These are phyloP conservation scores for Vigna trinervia DNA, from an alignment of 306 rosid genomes.

Conservation along the genomic window DNA sequence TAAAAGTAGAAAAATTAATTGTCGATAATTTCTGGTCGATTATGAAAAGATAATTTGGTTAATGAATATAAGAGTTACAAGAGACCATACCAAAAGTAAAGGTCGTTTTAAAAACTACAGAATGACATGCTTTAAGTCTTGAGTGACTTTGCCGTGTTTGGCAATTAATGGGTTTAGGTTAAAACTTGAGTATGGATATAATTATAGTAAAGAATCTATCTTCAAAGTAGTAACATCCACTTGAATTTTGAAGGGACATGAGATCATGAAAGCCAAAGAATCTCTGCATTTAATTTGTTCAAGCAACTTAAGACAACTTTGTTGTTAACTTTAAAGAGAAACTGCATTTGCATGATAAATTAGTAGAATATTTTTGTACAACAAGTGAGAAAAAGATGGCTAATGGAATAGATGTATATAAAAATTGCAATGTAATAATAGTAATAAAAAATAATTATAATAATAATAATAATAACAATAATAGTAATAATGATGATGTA, in stretches of 20 bases:
- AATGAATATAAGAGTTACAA: too few relatives aligned
- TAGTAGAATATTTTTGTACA: background rate
- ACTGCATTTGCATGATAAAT: background rate
- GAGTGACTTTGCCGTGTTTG: background rate
- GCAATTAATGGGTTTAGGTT: background rate
- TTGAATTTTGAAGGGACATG: background rate
- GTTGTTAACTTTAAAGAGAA: background rate
- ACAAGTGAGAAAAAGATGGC: background rate
- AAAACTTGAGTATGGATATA: background rate
- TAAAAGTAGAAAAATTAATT: too few relatives aligned
- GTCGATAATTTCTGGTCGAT: too few relatives aligned
- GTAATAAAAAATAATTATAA: too few relatives aligned
- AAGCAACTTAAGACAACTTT: background rate
- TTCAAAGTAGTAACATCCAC: background rate
- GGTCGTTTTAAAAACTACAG: background rate
- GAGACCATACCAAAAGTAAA: background rate
- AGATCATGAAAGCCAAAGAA: background rate
- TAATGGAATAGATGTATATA: background rate
- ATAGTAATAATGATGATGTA: too few relatives aligned
- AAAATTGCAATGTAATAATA: background rate
- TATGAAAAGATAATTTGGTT: too few relatives aligned
- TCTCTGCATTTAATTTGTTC: background rate
- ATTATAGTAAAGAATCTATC: background rate
- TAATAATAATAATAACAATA: too few relatives aligned
- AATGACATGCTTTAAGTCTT: background rate